A percentile compares a stretch with the other conserved stretches of the same genome.
These are phyloP conservation scores for Pisolithus marmoratus DNA, from an alignment of 768 basidiomycete species.

Conservation along the genomic window DNA sequence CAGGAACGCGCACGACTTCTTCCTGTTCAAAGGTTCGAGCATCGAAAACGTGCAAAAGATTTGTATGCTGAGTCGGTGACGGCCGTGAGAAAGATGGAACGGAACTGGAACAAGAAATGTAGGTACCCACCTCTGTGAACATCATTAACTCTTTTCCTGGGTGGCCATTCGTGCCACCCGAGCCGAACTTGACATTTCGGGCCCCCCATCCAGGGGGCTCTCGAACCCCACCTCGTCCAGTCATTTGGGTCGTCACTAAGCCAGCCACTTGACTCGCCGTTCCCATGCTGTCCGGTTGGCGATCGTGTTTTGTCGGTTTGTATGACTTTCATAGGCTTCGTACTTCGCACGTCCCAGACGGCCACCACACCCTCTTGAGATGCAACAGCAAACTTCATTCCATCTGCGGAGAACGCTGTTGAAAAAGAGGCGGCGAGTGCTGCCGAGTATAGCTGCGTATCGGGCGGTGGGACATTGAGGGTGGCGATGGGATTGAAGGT, in stretches of 20 bases:
- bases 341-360: constrained; percentile 78
- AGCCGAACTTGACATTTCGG: constrained; percentile 80
- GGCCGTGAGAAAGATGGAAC: constrained; percentile 7
- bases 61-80: constrained; percentile 57
- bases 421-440: constrained; percentile 70
- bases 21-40: constrained; percentile 81
- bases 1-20: constrained; percentile 58
- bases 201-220: constrained; percentile 81
- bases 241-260: constrained; percentile 63
- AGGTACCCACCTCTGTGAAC: constrained; percentile 82
- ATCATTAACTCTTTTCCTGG: constrained; percentile 71
- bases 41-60: constrained; percentile 77
- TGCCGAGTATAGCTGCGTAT: constrained; percentile 34
- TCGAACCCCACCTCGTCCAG: constrained; percentile 51
- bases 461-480: constrained; percentile 60
- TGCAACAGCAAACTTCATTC: constrained; percentile 76
- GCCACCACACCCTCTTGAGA: constrained; percentile 77
- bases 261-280: constrained; percentile 44
- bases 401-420: constrained; percentile 71
- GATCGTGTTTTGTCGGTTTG: constrained; percentile 43
- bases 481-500: constrained; percentile 62
- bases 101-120: not conserved
- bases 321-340: constrained; percentile 63
- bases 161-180: constrained; percentile 42
- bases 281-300: constrained; percentile 26